Percentiles rank a stretch among this genome's conserved stretches.
phyloP scores from a whole-genome alignment of 768 basidiomycete genomes.

The Boletus pseudopeckii region DNA sequence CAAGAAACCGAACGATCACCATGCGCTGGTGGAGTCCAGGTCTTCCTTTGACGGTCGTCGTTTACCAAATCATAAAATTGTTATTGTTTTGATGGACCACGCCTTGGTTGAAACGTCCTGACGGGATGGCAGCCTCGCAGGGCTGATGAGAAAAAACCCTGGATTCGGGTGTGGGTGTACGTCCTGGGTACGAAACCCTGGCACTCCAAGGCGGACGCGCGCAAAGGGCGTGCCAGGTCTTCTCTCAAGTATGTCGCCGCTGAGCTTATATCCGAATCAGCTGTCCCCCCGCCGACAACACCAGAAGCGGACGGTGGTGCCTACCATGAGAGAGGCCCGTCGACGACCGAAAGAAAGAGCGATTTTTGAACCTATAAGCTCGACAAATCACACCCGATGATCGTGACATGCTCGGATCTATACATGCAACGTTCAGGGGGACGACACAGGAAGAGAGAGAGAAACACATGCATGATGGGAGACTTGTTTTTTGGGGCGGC shows the following conservation, averaged over 20 bases:
- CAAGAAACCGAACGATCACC: constrained; percentile 22
- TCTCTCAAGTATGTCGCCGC: constrained; percentile 14
- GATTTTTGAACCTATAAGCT: not conserved
- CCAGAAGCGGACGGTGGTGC: constrained; percentile 9
- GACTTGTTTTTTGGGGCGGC: constrained; percentile 25
- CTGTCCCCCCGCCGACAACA: constrained; percentile 6
- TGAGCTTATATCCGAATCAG: constrained; percentile 9
- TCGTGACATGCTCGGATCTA: constrained; percentile 3
- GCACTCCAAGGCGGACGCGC: constrained; percentile 18
- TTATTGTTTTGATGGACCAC: constrained; percentile 8
- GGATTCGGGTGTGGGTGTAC: constrained; percentile 15
- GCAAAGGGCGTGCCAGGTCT: constrained; percentile 30
- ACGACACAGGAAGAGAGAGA: constrained; percentile 1
- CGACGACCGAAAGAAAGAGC: constrained; percentile 3
- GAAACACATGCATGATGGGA: not conserved
- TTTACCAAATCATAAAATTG: constrained; percentile 27
- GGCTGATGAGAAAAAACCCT: constrained; percentile 23
- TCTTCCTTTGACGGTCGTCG: constrained; percentile 13
- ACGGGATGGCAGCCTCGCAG: constrained; percentile 17
- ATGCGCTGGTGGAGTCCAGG: constrained; percentile 30
- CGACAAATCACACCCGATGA: not conserved
- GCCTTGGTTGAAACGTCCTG: constrained; percentile 11
- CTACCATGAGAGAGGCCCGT: not conserved
- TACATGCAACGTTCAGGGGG: constrained; percentile 28
- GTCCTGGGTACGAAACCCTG: constrained; percentile 17